These are phyloP conservation scores for Russula sp. DNA, from an alignment of 768 basidiomycete genomes.

Conservation along the genomic window DNA sequence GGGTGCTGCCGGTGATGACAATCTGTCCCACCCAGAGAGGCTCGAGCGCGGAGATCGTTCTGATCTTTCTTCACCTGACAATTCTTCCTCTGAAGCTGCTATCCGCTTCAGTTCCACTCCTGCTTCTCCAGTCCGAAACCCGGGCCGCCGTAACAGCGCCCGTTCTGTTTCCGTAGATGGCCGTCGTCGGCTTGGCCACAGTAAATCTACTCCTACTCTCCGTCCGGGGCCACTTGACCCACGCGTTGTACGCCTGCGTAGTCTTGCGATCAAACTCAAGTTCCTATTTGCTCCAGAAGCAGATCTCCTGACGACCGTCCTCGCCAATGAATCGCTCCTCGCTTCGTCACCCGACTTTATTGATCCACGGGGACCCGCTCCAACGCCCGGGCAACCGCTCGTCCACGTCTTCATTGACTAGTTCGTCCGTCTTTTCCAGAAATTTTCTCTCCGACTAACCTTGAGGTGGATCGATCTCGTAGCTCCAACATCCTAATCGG, in stretches of 20 bases:
- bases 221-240: slow-evolving; percentile 46
- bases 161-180: slow-evolving; percentile 31
- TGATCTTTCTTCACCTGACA: slow-evolving; percentile 33
- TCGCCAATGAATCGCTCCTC: slow-evolving; percentile 33
- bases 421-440: slow-evolving; percentile 39
- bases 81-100: slow-evolving; percentile 33
- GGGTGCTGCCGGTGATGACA: slow-evolving; percentile 8
- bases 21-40: slow-evolving; percentile 25
- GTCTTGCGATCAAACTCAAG: slow-evolving; percentile 55
- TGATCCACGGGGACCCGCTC: slow-evolving; percentile 40
- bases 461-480: slow-evolving; percentile 10
- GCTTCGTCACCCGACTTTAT: slow-evolving; percentile 36
- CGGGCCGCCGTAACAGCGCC: slow-evolving; percentile 19
- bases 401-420: slow-evolving; percentile 56
- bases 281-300: slow-evolving; percentile 55
- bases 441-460: slow-evolving; percentile 2
- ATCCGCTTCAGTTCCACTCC: slow-evolving; percentile 35
- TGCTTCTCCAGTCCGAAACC: slow-evolving; percentile 25
- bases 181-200: slow-evolving; percentile 41
- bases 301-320: slow-evolving; percentile 34
- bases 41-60: slow-evolving; percentile 33
- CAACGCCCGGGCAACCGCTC: slow-evolving; percentile 36
- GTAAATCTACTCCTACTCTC: slow-evolving; percentile 48
- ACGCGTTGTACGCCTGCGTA: slow-evolving; percentile 49
- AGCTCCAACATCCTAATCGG: slow-evolving; percentile 90